Evolutionary conservation across 1,284 basidiomycete genomes (phyloP).

Genomic region (Apiotrichum gracile): DNA sequence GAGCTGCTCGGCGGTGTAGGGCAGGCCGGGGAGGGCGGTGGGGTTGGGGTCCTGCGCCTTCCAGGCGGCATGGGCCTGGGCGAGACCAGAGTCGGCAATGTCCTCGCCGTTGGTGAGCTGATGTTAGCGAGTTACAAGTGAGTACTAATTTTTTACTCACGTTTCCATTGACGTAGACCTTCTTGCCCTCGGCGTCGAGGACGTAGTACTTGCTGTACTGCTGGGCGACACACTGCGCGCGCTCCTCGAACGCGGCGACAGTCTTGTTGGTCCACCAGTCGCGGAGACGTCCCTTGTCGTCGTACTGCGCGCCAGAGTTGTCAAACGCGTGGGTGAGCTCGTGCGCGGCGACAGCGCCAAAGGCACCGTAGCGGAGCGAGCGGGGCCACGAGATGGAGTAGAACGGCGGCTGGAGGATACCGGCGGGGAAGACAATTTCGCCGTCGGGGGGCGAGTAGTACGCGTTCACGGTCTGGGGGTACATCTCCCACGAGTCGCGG

Average conservation of each 20-base stretch:
- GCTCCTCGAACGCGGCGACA: constrained; percentile 71
- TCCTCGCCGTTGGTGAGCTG: constrained; percentile 73
- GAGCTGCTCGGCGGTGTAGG: constrained; percentile 73
- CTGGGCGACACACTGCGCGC: constrained; percentile 78
- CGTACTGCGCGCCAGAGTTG: constrained; percentile 64
- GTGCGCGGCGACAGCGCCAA: constrained; percentile 82
- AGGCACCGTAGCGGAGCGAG: constrained; percentile 87
- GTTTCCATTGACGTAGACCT: constrained; percentile 77
- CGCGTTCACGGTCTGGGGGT: constrained; percentile 44
- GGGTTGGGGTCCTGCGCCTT: constrained; percentile 49
- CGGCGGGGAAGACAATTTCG: constrained; percentile 94
- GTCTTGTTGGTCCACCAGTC: constrained; percentile 76
- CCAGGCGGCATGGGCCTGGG: constrained; percentile 85
- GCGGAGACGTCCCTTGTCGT: constrained; percentile 53
- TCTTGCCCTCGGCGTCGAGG: constrained; percentile 75
- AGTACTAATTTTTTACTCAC: constrained; percentile 32
- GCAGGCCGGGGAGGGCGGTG: constrained; percentile 65
- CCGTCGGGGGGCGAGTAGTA: constrained; percentile 41
- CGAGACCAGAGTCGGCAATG: constrained; percentile 78
- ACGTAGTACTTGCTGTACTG: constrained; percentile 83
- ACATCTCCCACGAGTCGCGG: constrained; percentile 66
- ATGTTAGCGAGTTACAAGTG: neutral
- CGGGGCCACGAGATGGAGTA: constrained; percentile 73
- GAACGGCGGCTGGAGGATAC: constrained; percentile 88
- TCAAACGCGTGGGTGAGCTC: constrained; percentile 92